phyloP scores from a whole-genome alignment of 129 eudicot species.

The Helianthus tuberosus region DNA sequence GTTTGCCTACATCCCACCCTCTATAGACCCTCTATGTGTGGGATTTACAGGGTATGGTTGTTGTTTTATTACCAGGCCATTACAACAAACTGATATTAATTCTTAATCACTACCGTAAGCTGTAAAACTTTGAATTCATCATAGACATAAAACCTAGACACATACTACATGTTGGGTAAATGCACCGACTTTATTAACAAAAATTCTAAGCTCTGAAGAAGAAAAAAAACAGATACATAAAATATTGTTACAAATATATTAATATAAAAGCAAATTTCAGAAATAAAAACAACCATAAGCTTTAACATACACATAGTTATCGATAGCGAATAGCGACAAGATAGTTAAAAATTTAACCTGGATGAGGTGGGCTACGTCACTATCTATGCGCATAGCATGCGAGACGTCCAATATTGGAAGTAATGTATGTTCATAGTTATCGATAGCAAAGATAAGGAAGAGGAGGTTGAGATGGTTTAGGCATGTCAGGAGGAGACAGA shows the following conservation, averaged over 20 bases:
- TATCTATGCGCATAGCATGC: too few species aligned
- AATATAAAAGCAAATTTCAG: slow-evolving; percentile 10
- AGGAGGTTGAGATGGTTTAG: too few species aligned
- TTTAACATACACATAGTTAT: background rate
- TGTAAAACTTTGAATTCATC: background rate
- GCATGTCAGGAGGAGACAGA: too few species aligned
- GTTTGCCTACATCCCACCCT: too few species aligned
- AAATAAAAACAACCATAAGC: background rate
- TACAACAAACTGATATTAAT: background rate
- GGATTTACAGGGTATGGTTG: too few species aligned
- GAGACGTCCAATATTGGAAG: background rate
- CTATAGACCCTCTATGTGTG: too few species aligned
- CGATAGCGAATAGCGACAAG: too few species aligned
- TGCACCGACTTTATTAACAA: background rate
- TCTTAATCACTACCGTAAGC: background rate
- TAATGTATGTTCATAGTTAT: too few species aligned
- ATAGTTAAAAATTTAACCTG: too few species aligned
- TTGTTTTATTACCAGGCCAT: background rate
- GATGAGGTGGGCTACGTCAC: too few species aligned
- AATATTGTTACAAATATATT: background rate
- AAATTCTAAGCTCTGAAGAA: background rate
- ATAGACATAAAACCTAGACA: background rate
- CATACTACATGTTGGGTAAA: background rate
- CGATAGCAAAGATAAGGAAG: too few species aligned
- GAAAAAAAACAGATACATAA: background rate